Conservation (phyloP, 2,329 filamentous ascomycete species). For the Arthrobotrys conoides region DNA sequence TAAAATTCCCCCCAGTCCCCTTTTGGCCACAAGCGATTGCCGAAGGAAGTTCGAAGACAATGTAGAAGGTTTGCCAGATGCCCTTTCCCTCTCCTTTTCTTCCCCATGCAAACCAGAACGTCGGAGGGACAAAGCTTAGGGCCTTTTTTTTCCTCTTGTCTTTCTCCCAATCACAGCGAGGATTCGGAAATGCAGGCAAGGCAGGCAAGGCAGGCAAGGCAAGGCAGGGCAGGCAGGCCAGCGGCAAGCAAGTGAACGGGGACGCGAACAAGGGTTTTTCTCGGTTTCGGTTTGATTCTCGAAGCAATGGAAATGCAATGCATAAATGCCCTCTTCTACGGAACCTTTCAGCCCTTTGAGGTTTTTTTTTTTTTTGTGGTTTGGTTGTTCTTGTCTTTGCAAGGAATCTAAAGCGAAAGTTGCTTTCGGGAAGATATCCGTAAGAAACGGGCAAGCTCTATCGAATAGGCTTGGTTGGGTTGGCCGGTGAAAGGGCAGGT, state of each 20-base stretch:
- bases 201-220: conserved; percentile 19
- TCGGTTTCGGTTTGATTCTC: conserved; percentile 14
- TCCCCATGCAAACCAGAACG: conserved; percentile 31
- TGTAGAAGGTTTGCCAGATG: conserved; percentile 59
- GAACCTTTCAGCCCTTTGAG: conserved; percentile 25
- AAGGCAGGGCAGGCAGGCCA: background rate
- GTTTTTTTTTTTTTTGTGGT: background rate
- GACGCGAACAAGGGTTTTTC: conserved; percentile 16
- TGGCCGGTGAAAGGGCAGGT: conserved; percentile 19
- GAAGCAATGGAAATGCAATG: conserved; percentile 13
- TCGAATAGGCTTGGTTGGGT: conserved; percentile 17
- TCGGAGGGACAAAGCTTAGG: conserved; percentile 46
- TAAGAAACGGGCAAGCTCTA: conserved; percentile 18
- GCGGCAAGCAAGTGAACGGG: conserved; percentile 3
- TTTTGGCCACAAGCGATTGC: conserved; percentile 59
- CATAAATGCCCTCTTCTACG: conserved; percentile 16
- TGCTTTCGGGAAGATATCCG: conserved; percentile 32
- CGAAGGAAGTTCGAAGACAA: conserved; percentile 61
- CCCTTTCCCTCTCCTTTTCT: conserved; percentile 21
- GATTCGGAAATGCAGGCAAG: conserved; percentile 35
- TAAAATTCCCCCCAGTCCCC: conserved; percentile 33
- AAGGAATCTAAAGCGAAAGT: background rate
- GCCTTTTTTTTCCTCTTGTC: conserved; percentile 8
- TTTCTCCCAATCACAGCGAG: conserved; percentile 16
- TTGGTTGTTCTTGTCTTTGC: background rate